phyloP scores from a whole-genome alignment of 352 stramenopile genomes.

The Blastocystis sp. region DNA sequence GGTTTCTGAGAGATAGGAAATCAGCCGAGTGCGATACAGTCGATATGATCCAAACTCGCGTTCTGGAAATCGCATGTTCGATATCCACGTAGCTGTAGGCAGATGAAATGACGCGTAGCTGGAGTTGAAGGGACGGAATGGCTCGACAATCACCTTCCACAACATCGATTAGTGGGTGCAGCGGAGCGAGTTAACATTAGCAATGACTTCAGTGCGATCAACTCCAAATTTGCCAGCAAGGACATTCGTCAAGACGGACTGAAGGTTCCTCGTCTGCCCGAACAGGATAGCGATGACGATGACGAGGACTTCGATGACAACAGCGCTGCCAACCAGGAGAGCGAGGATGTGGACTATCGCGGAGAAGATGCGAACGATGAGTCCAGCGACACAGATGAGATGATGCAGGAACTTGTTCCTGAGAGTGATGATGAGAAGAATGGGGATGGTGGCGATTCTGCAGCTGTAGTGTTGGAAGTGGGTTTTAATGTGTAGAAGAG shows the following conservation, averaged over 20 bases:
- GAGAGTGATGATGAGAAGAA: constrained; percentile 50
- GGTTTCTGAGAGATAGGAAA: constrained; percentile 69
- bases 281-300: constrained; percentile 81
- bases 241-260: constrained; percentile 69
- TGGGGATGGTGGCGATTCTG: neutral
- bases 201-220: constrained; percentile 63
- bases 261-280: constrained; percentile 76
- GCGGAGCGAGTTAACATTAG: neutral
- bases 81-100: constrained; percentile 63
- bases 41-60: constrained; percentile 81
- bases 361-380: constrained; percentile 68
- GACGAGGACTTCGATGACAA: constrained; percentile 79
- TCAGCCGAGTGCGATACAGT: constrained; percentile 95
- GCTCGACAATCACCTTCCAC: neutral
- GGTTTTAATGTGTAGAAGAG: neutral
- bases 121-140: constrained; percentile 38
- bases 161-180: constrained; percentile 54
- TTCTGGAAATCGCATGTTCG: constrained; percentile 53
- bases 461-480: neutral
- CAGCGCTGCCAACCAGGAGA: constrained; percentile 76
- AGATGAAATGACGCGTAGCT: constrained; percentile 64
- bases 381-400: constrained; percentile 14
- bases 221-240: constrained; percentile 67
- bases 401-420: constrained; percentile 38
- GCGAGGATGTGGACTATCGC: constrained; percentile 72